Base-by-base conservation (phyloP, 345 rosid species). In the Anacardium occidentale region DNA sequence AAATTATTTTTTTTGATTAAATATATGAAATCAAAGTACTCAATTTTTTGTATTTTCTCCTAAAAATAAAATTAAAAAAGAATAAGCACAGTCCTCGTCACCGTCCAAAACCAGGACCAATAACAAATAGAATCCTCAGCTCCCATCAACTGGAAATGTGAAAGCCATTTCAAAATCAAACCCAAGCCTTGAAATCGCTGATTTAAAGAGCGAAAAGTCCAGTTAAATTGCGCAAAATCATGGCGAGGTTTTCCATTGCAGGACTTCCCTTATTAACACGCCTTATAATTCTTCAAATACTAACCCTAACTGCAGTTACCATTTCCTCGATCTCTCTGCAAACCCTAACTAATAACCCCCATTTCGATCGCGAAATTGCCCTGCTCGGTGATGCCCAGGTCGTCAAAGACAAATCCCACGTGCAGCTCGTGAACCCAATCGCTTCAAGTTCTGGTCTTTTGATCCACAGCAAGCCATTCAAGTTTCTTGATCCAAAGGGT, bases 361-460 rank as follows among this genome's bases (percentile, higher is more conserved):
- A 70, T 20, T 86, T 83, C 78, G 77, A 70, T 60, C 74, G 81
- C 54, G 59, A 75, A 59, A 53, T 74, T 40, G 48, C 74, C 24
- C 75, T 80, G 26, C 75, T 66, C 42, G 90, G 88, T 58, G 84
- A 85, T 58, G 88, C 86, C 56, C 52, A 58, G 40, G 4, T 81
- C 68, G 73, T 62, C 37, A 52, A 20, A 20, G 66, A 73, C 21
- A 77, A 75, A 34, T 77, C 84, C 5, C 25, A 18, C 44, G 78
- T 81, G 15, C 78, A 25, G 10, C 76, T 86, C 62, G 77, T 86
- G 5, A 57, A 62, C 67, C 68, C 75, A 1, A 11, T 65, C 15
- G 72, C 77, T 9, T 74, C 82, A 61, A 83, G 82, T 71, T 79
- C 82, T 8, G 85, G 87, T 7, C 73, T 84, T 54, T 71, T 84